phyloP scores from a whole-genome alignment of 805 yeast genomes.

The Kazachstania psychrophila region DNA sequence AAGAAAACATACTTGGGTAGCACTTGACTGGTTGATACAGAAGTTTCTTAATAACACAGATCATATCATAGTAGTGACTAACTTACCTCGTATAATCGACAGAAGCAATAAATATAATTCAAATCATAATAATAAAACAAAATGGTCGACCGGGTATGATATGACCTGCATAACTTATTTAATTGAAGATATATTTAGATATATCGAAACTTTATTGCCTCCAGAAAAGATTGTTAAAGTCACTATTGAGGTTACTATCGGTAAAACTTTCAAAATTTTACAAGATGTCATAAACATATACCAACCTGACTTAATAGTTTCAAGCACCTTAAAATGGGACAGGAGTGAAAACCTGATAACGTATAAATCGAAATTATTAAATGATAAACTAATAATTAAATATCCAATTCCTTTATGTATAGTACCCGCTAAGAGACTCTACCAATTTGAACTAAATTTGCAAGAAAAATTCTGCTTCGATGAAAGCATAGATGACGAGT shows the following conservation, averaged over 20 bases:
- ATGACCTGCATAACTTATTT: slow-evolving; percentile 11
- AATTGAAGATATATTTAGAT: slow-evolving; percentile 18
- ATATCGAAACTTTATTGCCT: slow-evolving; percentile 18
- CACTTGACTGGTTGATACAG: slow-evolving; percentile 57
- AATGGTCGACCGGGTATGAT: slow-evolving; percentile 22
- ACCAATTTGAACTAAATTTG: slow-evolving; percentile 16
- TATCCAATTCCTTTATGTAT: slow-evolving; percentile 24
- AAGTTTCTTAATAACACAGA: slow-evolving; percentile 46
- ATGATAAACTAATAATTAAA: slow-evolving; percentile 15
- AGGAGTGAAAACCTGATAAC: slow-evolving; percentile 17
- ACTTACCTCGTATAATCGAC: slow-evolving; percentile 17
- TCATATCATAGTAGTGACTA: slow-evolving; percentile 49
- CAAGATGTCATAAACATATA: slow-evolving; percentile 26
- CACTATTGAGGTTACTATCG: slow-evolving; percentile 25
- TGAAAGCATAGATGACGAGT: background rate
- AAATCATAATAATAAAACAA: background rate
- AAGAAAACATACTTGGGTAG: slow-evolving; percentile 71
- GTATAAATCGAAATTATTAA: slow-evolving; percentile 14
- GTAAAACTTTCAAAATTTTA: slow-evolving; percentile 17
- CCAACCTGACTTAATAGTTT: slow-evolving; percentile 22
- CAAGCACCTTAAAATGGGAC: slow-evolving; percentile 20
- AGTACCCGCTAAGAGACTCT: slow-evolving; percentile 23
- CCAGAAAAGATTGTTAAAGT: slow-evolving; percentile 14
- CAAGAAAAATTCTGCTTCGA: slow-evolving; percentile 4
- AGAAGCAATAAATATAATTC: background rate